Percentiles rank a stretch among this genome's conserved stretches.
phyloP scores from a whole-genome alignment of 2,329 filamentous ascomycete genomes.

The Thelonectria discophora region DNA sequence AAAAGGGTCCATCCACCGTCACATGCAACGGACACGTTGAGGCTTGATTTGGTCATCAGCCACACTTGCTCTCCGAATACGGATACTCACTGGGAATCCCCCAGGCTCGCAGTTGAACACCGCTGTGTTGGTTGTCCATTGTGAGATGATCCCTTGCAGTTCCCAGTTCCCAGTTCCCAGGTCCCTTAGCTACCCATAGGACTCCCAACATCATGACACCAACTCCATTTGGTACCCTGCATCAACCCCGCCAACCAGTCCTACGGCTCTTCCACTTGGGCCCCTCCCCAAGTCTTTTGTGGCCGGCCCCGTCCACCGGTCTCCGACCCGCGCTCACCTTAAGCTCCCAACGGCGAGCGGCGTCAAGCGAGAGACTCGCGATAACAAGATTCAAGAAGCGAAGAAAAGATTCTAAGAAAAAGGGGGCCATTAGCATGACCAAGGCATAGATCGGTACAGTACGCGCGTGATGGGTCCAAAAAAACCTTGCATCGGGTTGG shows the following conservation, averaged over 20 bases:
- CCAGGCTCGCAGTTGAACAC: neutral
- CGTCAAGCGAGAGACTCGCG: slow-evolving; percentile 16
- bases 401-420: neutral
- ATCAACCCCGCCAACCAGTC: slow-evolving; percentile 9
- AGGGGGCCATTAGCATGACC: neutral
- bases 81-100: neutral
- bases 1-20: neutral
- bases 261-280: slow-evolving; percentile 5
- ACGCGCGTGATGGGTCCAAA: neutral
- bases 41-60: neutral
- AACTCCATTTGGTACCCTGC: neutral
- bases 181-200: neutral
- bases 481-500: slow-evolving; percentile 4
- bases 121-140: neutral
- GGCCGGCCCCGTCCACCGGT: slow-evolving; percentile 24
- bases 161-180: neutral
- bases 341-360: slow-evolving; percentile 19
- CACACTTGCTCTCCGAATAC: neutral
- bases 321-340: neutral
- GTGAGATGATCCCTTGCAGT: too few species aligned
- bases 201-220: neutral
- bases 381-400: neutral
- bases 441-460: neutral
- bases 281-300: neutral
- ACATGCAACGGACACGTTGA: neutral